phyloP scores from a whole-genome alignment of 345 rosid genomes.

The Angophora floribunda region DNA sequence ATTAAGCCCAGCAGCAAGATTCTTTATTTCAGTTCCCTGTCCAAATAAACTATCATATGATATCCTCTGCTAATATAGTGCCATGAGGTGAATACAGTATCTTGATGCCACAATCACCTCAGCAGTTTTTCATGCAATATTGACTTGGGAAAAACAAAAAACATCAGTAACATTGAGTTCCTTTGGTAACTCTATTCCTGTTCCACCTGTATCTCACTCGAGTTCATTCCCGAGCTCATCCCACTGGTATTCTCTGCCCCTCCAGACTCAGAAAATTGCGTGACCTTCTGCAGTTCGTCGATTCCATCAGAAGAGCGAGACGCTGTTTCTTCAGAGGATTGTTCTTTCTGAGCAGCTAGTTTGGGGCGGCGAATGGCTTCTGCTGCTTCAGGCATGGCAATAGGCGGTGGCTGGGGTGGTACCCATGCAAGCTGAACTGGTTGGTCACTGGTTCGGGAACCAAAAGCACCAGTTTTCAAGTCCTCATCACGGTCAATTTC shows the following conservation, averaged over 20 bases:
- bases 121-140: background rate
- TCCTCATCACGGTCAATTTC: constrained; percentile 59
- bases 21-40: background rate
- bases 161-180: background rate
- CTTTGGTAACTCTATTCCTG: constrained; percentile 19
- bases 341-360: constrained; percentile 47
- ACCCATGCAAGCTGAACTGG: constrained; percentile 72
- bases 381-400: constrained; percentile 87
- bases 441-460: constrained; percentile 29
- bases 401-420: constrained; percentile 95
- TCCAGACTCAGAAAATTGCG: constrained; percentile 65
- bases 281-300: constrained; percentile 69
- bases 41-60: background rate
- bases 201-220: constrained; percentile 54
- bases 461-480: constrained; percentile 14
- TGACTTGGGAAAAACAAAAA: background rate
- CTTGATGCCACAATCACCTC: background rate
- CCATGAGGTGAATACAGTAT: background rate
- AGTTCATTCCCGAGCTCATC: constrained; percentile 15
- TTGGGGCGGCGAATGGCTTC: constrained; percentile 91
- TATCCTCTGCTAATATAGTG: background rate
- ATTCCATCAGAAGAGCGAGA: constrained; percentile 15
- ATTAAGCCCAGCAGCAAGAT: background rate
- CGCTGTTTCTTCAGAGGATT: constrained; percentile 25
- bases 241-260: constrained; percentile 23